These are phyloP conservation scores for Rhytidhysteron rufulum DNA, from an alignment of 2,329 filamentous ascomycete genomes.

Conservation along the genomic window DNA sequence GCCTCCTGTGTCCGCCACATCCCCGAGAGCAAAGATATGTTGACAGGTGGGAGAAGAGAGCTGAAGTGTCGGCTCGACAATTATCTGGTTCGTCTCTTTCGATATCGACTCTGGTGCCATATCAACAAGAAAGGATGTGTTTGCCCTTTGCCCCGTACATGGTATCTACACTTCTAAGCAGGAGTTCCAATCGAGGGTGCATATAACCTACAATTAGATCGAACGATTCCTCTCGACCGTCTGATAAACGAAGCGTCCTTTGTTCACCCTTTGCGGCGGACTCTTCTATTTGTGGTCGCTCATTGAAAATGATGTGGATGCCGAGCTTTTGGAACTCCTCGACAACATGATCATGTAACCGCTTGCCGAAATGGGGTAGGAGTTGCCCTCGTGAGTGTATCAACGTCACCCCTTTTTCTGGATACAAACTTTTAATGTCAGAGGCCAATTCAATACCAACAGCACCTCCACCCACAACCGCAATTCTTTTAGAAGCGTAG, in stretches of 20 bases:
- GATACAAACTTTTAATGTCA: slow-evolving; percentile 55
- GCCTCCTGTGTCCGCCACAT: slow-evolving; percentile 54
- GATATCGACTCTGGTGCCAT: slow-evolving; percentile 46
- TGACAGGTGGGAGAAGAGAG: slow-evolving; percentile 38
- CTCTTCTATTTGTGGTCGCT: slow-evolving; percentile 42
- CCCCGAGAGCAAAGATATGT: slow-evolving; percentile 61
- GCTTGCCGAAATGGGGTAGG: slow-evolving; percentile 49
- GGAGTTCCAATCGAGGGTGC: neutral
- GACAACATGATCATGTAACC: slow-evolving; percentile 37
- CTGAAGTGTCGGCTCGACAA: slow-evolving; percentile 56
- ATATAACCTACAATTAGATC: slow-evolving; percentile 45
- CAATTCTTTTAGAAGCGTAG: slow-evolving; percentile 43
- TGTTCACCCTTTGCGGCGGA: slow-evolving; percentile 31
- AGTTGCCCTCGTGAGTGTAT: slow-evolving; percentile 55
- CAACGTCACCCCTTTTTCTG: slow-evolving; percentile 54
- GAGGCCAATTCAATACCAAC: slow-evolving; percentile 60
- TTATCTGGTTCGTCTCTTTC: slow-evolving; percentile 45
- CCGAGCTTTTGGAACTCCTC: slow-evolving; percentile 46
- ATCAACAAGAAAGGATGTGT: slow-evolving; percentile 47
- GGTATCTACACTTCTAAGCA: slow-evolving; percentile 44
- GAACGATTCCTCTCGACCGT: slow-evolving; percentile 44
- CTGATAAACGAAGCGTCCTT: slow-evolving; percentile 39
- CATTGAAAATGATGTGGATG: slow-evolving; percentile 50
- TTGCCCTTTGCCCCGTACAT: slow-evolving; percentile 58
- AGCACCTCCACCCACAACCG: slow-evolving; percentile 53